Evolutionary conservation across 2,329 filamentous ascomycete species (phyloP).

Genomic region (Beauveria australis): DNA sequence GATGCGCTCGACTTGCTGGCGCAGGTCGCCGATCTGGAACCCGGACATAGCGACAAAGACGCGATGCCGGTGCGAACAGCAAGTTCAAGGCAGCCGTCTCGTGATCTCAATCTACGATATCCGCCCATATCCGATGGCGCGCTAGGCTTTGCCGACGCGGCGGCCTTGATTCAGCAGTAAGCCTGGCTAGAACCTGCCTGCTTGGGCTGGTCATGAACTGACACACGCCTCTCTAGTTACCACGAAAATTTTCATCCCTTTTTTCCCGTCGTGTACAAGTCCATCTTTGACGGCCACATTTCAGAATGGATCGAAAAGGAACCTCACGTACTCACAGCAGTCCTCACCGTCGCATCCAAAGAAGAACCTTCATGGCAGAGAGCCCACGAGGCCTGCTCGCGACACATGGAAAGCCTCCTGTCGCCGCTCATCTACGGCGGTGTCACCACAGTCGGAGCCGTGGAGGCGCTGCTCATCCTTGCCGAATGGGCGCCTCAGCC

Average conservation of each 20-base stretch:
- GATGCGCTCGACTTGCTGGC: slow-evolving; percentile 33
- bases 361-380: slow-evolving; percentile 57
- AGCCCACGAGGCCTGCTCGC: slow-evolving; percentile 57
- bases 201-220: not conserved
- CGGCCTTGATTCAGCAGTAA: slow-evolving; percentile 22
- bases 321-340: slow-evolving; percentile 59
- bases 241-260: slow-evolving; percentile 60
- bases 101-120: slow-evolving; percentile 16
- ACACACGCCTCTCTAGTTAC: slow-evolving; percentile 34
- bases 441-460: slow-evolving; percentile 60
- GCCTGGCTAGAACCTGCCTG: not conserved
- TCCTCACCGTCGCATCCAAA: slow-evolving; percentile 63
- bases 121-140: slow-evolving; percentile 25
- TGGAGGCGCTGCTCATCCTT: slow-evolving; percentile 60
- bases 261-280: slow-evolving; percentile 57
- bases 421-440: slow-evolving; percentile 59
- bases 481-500: slow-evolving; percentile 68
- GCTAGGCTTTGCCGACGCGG: slow-evolving; percentile 20
- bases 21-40: slow-evolving; percentile 32
- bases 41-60: slow-evolving; percentile 15
- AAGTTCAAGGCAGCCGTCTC: slow-evolving; percentile 10
- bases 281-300: slow-evolving; percentile 47
- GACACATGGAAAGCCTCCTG: slow-evolving; percentile 62
- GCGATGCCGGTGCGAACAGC: slow-evolving; percentile 2
- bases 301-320: slow-evolving; percentile 51